A percentile compares a stretch with the other conserved stretches of the same genome.
phyloP scores from a whole-genome alignment of 2,329 filamentous ascomycete genomes.

The Colletotrichum agaves region DNA sequence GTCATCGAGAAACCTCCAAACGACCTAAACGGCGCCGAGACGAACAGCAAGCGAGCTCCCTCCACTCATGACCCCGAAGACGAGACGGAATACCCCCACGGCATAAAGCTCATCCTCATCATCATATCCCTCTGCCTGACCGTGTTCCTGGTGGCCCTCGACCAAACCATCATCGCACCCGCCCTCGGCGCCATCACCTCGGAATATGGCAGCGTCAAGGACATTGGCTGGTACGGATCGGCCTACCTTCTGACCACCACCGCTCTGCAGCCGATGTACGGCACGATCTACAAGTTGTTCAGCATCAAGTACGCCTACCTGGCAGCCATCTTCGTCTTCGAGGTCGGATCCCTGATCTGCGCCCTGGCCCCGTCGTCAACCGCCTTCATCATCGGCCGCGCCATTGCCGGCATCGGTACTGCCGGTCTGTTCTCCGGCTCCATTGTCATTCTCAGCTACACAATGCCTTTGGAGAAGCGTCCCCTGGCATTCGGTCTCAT shows the following conservation, averaged over 20 bases:
- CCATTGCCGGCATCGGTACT: constrained; percentile 62
- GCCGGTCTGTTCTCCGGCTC: constrained; percentile 63
- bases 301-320: constrained; percentile 60
- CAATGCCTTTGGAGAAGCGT: constrained; percentile 63
- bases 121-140: constrained; percentile 56
- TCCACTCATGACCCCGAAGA: constrained; percentile 33
- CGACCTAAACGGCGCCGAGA: neutral
- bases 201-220: constrained; percentile 55
- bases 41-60: neutral
- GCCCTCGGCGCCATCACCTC: constrained; percentile 63
- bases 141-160: constrained; percentile 61
- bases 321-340: constrained; percentile 54
- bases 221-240: constrained; percentile 65
- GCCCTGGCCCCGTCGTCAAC: constrained; percentile 58
- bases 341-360: constrained; percentile 56
- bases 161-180: constrained; percentile 62
- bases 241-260: constrained; percentile 61
- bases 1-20: constrained; percentile 15
- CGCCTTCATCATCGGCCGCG: constrained; percentile 63
- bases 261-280: constrained; percentile 61
- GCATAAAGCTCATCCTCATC: constrained; percentile 53
- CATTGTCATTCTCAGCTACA: constrained; percentile 58
- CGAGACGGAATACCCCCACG: constrained; percentile 50
- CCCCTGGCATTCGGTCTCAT: constrained; percentile 65
- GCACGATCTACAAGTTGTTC: constrained; percentile 61